phyloP scores from a whole-genome alignment of 2,329 filamentous ascomycete species.

The Geosmithia morbida region DNA sequence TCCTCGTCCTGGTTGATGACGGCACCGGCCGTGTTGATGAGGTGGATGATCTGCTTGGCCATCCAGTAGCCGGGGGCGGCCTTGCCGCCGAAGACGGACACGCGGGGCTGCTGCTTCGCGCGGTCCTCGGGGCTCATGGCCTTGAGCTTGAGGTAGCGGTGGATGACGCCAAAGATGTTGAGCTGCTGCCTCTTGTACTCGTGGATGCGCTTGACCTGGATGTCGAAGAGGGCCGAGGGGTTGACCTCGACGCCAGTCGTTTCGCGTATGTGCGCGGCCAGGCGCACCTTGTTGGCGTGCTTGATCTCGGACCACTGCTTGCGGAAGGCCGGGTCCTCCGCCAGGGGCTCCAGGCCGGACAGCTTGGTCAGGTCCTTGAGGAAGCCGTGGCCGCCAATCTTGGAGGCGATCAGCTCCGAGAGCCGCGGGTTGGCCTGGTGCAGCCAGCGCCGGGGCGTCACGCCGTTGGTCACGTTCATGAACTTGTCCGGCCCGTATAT shows the following conservation, averaged over 20 bases:
- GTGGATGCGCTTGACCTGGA: conserved; percentile 98
- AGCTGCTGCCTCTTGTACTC: conserved; percentile 99
- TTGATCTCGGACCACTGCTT: conserved; percentile 97
- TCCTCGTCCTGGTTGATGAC: conserved; percentile 90
- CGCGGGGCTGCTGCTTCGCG: conserved; percentile 75
- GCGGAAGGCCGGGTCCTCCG: conserved; percentile 79
- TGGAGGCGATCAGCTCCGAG: conserved; percentile 83
- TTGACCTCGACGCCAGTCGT: conserved; percentile 72
- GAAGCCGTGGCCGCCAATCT: conserved; percentile 70
- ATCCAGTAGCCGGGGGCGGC: conserved; percentile 99
- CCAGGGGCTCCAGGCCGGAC: conserved; percentile 70
- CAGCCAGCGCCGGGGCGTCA: conserved; percentile 90
- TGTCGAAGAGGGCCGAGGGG: conserved; percentile 79
- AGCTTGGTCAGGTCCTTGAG: conserved; percentile 81
- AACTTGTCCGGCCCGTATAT: conserved; percentile 97
- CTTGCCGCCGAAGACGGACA: conserved; percentile 95
- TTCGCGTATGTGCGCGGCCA: conserved; percentile 82
- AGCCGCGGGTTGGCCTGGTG: conserved; percentile 93
- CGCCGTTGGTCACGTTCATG: conserved; percentile 96
- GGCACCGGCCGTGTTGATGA: conserved; percentile 80
- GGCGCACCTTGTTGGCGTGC: conserved; percentile 82
- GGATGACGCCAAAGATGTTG: conserved; percentile 97
- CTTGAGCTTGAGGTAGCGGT: conserved; percentile 85
- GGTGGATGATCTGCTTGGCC: conserved; percentile 97
- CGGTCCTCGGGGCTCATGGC: conserved; percentile 67